A percentile compares a stretch with the other conserved stretches of the same genome.
These are phyloP conservation scores for Psophocarpus tetragonolobus DNA, from an alignment of 306 rosid species.

Conservation along the genomic window DNA sequence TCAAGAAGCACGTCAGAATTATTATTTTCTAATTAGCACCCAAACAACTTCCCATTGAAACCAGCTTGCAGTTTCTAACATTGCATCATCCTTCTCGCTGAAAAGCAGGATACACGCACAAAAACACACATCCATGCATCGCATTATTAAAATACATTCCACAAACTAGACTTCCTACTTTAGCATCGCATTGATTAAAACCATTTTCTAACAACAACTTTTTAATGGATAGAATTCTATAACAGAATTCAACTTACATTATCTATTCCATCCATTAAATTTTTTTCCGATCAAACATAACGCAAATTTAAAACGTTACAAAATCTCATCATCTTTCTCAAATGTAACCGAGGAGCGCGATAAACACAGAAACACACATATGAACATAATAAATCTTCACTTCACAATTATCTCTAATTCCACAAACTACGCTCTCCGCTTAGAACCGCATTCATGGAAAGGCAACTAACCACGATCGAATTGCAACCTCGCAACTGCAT, in stretches of 20 bases:
- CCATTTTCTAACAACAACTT: no score
- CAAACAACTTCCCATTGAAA: conserved; percentile 1
- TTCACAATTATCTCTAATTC: neutral
- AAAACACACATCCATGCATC: no score
- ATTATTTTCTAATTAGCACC: neutral
- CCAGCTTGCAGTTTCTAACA: neutral
- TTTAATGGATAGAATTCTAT: no score
- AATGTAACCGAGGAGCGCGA: neutral
- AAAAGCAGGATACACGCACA: neutral
- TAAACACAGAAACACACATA: neutral
- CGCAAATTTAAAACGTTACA: no score
- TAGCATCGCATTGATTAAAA: neutral
- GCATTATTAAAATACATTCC: no score
- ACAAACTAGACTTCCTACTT: neutral
- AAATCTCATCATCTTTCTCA: neutral
- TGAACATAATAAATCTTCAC: neutral
- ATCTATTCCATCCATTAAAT: no score
- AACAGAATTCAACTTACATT: no score
- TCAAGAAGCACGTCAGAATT: neutral
- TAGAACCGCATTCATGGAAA: neutral
- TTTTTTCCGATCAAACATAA: no score
- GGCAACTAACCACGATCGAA: neutral
- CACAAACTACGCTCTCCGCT: neutral
- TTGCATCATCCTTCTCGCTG: neutral
- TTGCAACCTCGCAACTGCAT: neutral